These are phyloP conservation scores for Silene coronaria DNA, from an alignment of 179 eudicot genomes.

Conservation along the genomic window DNA sequence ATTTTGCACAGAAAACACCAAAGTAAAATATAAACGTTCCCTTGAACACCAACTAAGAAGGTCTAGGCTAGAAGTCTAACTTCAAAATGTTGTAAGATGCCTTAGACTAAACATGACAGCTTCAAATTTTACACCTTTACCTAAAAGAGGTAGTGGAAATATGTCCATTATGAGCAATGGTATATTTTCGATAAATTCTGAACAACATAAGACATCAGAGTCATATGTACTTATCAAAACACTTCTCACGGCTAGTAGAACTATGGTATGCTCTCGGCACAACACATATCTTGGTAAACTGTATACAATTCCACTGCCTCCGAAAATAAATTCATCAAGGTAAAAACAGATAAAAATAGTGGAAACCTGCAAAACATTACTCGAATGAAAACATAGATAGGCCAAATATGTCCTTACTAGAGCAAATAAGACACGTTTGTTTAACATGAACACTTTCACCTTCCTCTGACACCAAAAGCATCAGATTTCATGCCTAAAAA, in stretches of 20 bases:
- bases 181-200: not conserved
- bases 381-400: not conserved
- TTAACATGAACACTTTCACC: not conserved
- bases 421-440: no score
- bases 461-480: not conserved
- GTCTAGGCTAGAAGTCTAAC: not conserved
- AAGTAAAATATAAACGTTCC: not conserved
- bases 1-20: not conserved
- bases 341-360: no score
- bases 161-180: not conserved
- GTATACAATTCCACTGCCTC: no score
- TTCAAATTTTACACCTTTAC: not conserved
- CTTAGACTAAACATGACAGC: not conserved
- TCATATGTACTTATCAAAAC: not conserved
- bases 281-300: no score
- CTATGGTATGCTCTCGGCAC: not conserved
- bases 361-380: no score
- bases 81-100: not conserved
- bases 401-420: no score
- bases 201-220: not conserved
- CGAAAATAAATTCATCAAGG: no score
- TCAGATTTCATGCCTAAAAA: not conserved
- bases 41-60: not conserved
- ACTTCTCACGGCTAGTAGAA: not conserved
- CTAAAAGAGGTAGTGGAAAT: not conserved